Evolutionary conservation across 139 green algal genomes (phyloP).

Genomic region (Chloropicon primus): DNA sequence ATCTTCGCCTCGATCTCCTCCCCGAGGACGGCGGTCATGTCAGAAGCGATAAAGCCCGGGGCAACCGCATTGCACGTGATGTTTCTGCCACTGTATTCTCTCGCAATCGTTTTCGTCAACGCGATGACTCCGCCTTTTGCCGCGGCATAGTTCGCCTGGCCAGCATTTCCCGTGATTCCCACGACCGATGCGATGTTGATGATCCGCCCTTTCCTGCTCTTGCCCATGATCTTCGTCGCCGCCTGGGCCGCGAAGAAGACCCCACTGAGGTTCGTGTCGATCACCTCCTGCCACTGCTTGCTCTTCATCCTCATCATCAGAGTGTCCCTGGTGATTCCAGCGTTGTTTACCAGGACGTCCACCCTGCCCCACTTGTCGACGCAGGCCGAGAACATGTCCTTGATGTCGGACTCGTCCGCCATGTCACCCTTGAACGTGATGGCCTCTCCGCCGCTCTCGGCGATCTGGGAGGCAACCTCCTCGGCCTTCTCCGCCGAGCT

Average conservation of each 20-base stretch:
- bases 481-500: constrained; percentile 54
- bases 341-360: constrained; percentile 98
- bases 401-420: constrained; percentile 52
- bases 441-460: constrained; percentile 55
- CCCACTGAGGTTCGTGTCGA: constrained; percentile 88
- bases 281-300: constrained; percentile 88
- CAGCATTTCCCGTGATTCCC: constrained; percentile 82
- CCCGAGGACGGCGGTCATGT: constrained; percentile 35
- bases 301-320: constrained; percentile 99
- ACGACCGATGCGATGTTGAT: constrained; percentile 97
- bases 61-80: constrained; percentile 42
- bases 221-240: constrained; percentile 83
- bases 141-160: constrained; percentile 46
- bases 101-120: constrained; percentile 20
- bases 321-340: constrained; percentile 85
- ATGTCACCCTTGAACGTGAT: constrained; percentile 57
- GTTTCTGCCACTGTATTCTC: constrained; percentile 24
- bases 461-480: constrained; percentile 58
- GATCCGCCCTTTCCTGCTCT: constrained; percentile 69
- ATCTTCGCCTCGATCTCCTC: constrained; percentile 36
- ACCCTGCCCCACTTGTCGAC: constrained; percentile 75
- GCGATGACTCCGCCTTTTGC: constrained; percentile 33
- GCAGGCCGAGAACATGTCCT: constrained; percentile 53
- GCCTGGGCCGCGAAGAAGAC: constrained; percentile 86
- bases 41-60: constrained; percentile 38